Evolutionary conservation across 768 basidiomycete species (phyloP), one percentile per base, ranked within the genome.

Genomic region (Pilatotrama ljubarskyi): DNA sequence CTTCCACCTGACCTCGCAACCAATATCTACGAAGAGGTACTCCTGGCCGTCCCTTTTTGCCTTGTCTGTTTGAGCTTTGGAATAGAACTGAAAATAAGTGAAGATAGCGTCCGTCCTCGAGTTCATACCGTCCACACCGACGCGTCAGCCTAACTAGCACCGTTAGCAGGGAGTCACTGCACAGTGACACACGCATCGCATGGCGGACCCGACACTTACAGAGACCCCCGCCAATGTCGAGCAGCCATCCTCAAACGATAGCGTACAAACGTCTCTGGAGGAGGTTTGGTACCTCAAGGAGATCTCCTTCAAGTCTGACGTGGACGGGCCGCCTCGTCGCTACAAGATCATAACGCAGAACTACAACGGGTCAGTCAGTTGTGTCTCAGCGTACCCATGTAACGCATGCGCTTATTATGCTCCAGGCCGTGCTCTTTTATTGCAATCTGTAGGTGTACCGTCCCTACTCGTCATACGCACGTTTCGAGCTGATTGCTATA

Each of bases 361-460:
- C 67, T 90, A 84, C 67, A 92, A 92, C 66, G 90, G 91, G 91
- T 90, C 57, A 59, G 86, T 78, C 10, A n/a, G n/a, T 24, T 14
- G 22, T 49, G 0, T 24, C 13, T 35, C 13, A 4, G 29, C 11
- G 13, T 22, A n/a, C n/a, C 13, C 35, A 2, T 24, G n/a, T 20
- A 1, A 1, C 22, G 52, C 25, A 7, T 62, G 17, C 51, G 2
- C 20, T 44, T 37, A 54, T 24, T 20, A 18, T 24, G n/a, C 42
- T 36, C 7, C 69, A 95, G 93, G 9, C 93, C 93, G 9, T 95
- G 93, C 69, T 93, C 91, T 0, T 90, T 95, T 64, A 92, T 95
- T 66, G 93, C 93, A 25, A 90, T 94, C 59, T 94, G 91, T 91
- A 68, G 29, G 29, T 66, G 82, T 70, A 6, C n/a, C 37, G 46